Evolutionary conservation across 192 early-diverging fungal genomes (phyloP), one percentile per base, ranked within the genome.

Genomic region (Coemansia interrupta): DNA sequence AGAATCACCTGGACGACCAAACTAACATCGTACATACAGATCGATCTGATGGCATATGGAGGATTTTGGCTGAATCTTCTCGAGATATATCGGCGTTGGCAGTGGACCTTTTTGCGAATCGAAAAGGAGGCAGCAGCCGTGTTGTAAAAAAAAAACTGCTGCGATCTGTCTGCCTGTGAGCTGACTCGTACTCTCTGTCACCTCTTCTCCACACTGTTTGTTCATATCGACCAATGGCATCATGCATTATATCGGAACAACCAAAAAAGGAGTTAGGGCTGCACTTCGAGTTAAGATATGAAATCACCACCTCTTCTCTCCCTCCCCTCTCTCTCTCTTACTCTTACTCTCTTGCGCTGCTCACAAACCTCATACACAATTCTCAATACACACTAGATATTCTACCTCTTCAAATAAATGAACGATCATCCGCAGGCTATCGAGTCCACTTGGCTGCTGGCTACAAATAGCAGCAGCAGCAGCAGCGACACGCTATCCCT

Each of bases 61-160:
- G 88, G 90, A 9, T 83, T 96, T 48, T 80, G 84, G 60, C 77
- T 97, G 61, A 90, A 91, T 54, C 61, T 83, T 14, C 63, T 95
- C 5, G 95, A 97, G 71, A 82, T 99, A 8, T 58, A 87, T 19
- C 65, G 95, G 30, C 81, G 95, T 38, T 97, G 93, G 90, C 80
- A 96, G 46, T 99, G 96, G 96, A 88, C 93, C 0, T 90, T 96
- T 53, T 89, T 99, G 66, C 77, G 95, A 28, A 65, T 97, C 24
- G 96, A 99, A 70, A 73, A 73, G 44, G 77, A 79, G 36, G 61
- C 64, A 2, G 76, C 61, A 0, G 19, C 60, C 9, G 40, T 6
- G 4, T 47, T 12, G 9, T 43, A 30, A 50, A 3, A 50, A 23
- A 23, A 14, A 28, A 15, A 12, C 0, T 17, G 19, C 23, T 50